phyloP scores from a whole-genome alignment of 2,329 filamentous ascomycete species.

The Cercospora nicotianae region DNA sequence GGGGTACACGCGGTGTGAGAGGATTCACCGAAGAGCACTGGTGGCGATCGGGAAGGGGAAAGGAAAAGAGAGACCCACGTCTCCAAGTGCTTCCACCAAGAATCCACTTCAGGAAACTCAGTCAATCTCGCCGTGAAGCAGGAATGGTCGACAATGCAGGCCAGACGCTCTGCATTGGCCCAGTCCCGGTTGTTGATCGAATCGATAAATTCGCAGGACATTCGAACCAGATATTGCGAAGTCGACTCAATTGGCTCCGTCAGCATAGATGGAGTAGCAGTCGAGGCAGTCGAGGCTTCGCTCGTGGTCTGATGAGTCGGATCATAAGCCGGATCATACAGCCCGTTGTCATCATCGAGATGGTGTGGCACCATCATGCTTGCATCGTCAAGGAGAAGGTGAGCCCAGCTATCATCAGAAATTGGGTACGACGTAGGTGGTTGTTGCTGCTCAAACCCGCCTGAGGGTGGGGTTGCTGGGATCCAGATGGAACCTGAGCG shows the following conservation, averaged over 20 bases:
- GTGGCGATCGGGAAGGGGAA: neutral
- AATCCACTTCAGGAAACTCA: slow-evolving; percentile 9
- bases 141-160: slow-evolving; percentile 13
- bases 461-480: slow-evolving; percentile 7
- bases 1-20: neutral
- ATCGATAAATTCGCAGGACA: slow-evolving; percentile 16
- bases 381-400: neutral
- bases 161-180: slow-evolving; percentile 5
- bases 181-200: slow-evolving; percentile 19
- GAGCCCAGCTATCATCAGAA: neutral
- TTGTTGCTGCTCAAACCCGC: neutral
- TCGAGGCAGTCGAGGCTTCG: slow-evolving; percentile 9
- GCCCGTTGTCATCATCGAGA: neutral
- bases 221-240: slow-evolving; percentile 10
- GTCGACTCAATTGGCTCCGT: slow-evolving; percentile 4
- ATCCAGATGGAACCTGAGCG: slow-evolving; percentile 13
- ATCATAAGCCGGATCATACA: slow-evolving; percentile 1
- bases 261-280: slow-evolving; percentile 11
- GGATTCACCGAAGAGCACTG: neutral
- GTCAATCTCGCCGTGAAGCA: slow-evolving; percentile 13
- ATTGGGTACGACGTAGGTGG: slow-evolving; percentile 3
- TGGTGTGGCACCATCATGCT: neutral
- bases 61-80: slow-evolving; percentile 2
- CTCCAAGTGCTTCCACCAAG: slow-evolving; percentile 17
- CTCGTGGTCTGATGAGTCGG: slow-evolving; percentile 10